phyloP scores from a whole-genome alignment of 2,329 filamentous ascomycete genomes.

The Apiospora rasikravindrae region DNA sequence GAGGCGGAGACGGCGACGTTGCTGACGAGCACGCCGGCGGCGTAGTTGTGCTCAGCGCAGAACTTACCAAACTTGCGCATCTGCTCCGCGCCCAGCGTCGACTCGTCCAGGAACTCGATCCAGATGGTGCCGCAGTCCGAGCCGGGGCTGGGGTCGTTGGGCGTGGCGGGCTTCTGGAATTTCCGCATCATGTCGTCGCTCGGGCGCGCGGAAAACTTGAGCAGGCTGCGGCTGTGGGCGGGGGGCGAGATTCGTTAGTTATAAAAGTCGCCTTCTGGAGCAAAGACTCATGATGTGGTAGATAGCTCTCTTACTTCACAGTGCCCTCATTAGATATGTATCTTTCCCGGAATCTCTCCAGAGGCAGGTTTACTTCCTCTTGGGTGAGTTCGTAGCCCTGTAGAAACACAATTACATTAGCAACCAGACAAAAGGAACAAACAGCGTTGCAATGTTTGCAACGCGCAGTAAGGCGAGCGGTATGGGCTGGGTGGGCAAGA shows the following conservation, averaged over 20 bases:
- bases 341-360: constrained; percentile 78
- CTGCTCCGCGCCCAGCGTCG: constrained; percentile 86
- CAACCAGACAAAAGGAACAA: constrained; percentile 18
- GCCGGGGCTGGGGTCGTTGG: constrained; percentile 70
- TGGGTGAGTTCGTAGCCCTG: constrained; percentile 94
- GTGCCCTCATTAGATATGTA: constrained; percentile 76
- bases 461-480: background rate
- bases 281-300: background rate
- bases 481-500: background rate
- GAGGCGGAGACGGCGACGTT: constrained; percentile 82
- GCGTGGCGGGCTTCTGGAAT: constrained; percentile 75
- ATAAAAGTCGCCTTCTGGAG: background rate
- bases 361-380: constrained; percentile 83
- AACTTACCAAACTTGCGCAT: constrained; percentile 88
- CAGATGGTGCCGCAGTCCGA: constrained; percentile 86
- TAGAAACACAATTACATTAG: background rate
- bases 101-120: constrained; percentile 85
- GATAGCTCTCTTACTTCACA: constrained; percentile 66
- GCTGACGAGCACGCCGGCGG: constrained; percentile 90
- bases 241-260: background rate
- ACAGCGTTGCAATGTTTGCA: background rate
- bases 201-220: constrained; percentile 88
- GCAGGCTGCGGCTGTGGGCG: constrained; percentile 71
- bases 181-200: constrained; percentile 84
- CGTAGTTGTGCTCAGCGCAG: constrained; percentile 79